phyloP scores from a whole-genome alignment of 345 rosid genomes.

The Camelina hispida region DNA sequence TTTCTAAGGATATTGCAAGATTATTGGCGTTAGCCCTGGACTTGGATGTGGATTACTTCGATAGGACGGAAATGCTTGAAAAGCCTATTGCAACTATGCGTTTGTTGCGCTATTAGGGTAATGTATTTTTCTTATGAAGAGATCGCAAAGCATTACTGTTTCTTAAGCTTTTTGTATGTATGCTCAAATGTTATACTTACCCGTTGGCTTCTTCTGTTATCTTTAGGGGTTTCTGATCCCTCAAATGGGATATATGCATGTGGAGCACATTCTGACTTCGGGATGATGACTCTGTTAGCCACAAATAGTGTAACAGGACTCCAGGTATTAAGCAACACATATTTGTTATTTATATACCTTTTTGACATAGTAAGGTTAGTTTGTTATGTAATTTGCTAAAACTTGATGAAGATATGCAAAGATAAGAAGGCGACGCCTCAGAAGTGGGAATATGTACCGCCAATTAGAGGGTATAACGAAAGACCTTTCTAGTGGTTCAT shows the following conservation, averaged over 20 bases:
- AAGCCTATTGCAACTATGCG: slow-evolving; percentile 82
- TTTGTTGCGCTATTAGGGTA: slow-evolving; percentile 76
- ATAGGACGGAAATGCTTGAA: slow-evolving; percentile 78
- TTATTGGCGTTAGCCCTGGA: slow-evolving; percentile 83
- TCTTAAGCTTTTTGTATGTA: background rate
- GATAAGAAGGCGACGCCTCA: slow-evolving; percentile 73
- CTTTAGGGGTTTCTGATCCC: slow-evolving; percentile 66
- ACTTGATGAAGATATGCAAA: slow-evolving; percentile 68
- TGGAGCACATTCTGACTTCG: slow-evolving; percentile 93
- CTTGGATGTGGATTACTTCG: slow-evolving; percentile 75
- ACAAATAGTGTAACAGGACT: slow-evolving; percentile 78
- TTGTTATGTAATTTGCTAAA: background rate
- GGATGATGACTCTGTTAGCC: slow-evolving; percentile 87
- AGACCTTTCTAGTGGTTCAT: slow-evolving; percentile 9
- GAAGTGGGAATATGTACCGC: slow-evolving; percentile 80
- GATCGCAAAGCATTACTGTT: background rate
- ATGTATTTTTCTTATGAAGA: background rate
- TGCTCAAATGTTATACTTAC: background rate
- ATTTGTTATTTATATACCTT: background rate
- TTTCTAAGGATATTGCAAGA: slow-evolving; percentile 67
- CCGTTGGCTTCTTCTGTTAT: background rate
- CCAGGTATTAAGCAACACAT: slow-evolving; percentile 54
- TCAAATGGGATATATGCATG: slow-evolving; percentile 76
- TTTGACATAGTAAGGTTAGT: background rate
- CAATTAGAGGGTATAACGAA: slow-evolving; percentile 72